These are phyloP conservation scores for Tripterygium wilfordii DNA, from an alignment of 177 flowering plant species.

Conservation along the genomic window DNA sequence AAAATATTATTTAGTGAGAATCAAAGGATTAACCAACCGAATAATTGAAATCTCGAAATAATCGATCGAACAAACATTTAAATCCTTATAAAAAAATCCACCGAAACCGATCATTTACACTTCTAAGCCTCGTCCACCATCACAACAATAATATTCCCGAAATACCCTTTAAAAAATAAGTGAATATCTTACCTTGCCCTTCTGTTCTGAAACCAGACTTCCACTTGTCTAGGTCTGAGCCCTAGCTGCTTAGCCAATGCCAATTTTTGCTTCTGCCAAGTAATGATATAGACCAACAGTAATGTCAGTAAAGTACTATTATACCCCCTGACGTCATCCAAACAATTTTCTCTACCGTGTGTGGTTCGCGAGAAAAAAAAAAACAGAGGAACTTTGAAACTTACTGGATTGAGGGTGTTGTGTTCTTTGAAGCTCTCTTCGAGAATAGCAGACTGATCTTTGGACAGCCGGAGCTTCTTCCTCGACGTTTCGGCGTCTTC, in stretches of 20 bases:
- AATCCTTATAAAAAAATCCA: no score
- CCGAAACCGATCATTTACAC: background rate
- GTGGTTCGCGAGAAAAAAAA: slow-evolving; percentile 4
- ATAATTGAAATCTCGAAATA: background rate
- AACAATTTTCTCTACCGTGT: background rate
- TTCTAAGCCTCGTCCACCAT: no score
- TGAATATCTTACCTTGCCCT: slow-evolving; percentile 68
- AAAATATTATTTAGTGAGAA: no score
- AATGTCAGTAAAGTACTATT: slow-evolving; percentile 1
- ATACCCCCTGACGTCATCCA: background rate
- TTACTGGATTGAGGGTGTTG: slow-evolving; percentile 88
- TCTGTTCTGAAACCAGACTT: slow-evolving; percentile 95
- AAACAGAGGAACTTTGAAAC: slow-evolving; percentile 5
- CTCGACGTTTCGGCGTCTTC: slow-evolving; percentile 64
- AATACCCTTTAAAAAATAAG: background rate
- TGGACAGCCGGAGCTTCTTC: slow-evolving; percentile 61
- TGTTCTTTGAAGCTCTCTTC: slow-evolving; percentile 75
- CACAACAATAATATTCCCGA: background rate
- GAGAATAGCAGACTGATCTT: slow-evolving; percentile 63
- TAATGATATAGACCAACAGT: slow-evolving; percentile 1
- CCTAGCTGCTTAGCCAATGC: slow-evolving; percentile 83
- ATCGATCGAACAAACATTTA: background rate
- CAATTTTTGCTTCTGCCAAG: slow-evolving; percentile 71
- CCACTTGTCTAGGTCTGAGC: slow-evolving; percentile 84
- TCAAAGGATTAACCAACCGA: no score